Percentiles rank a stretch among this genome's conserved stretches.
Evolutionary conservation across 1,284 basidiomycete genomes (phyloP).

Genomic region (Bondarzewia mesenterica): DNA sequence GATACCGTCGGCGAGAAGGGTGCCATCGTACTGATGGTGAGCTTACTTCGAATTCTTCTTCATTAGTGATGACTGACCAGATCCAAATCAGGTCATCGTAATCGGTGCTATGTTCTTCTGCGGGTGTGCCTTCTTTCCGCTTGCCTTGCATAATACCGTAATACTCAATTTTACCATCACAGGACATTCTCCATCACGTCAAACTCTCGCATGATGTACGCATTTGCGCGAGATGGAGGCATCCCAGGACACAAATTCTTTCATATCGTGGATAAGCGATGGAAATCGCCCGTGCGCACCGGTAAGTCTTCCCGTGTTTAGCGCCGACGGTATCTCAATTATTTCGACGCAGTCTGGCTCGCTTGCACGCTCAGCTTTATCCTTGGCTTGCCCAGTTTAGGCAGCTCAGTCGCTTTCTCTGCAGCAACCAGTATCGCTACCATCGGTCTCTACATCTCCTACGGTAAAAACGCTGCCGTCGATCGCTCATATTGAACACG

Average conservation of each 20-base stretch:
- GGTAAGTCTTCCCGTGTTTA: constrained; percentile 29
- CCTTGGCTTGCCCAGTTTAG: constrained; percentile 63
- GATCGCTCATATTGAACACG: background rate
- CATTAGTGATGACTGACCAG: too few relatives aligned
- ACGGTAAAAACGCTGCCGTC: constrained; percentile 37
- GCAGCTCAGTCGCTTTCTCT: constrained; percentile 62
- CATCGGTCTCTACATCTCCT: constrained; percentile 70
- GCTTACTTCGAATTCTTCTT: background rate
- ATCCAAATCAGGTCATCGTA: constrained; percentile 42
- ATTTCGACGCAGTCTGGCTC: constrained; percentile 50
- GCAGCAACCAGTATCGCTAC: constrained; percentile 74
- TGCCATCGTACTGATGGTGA: constrained; percentile 64
- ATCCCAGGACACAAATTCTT: constrained; percentile 62
- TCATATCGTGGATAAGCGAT: constrained; percentile 49
- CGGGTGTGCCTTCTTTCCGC: constrained; percentile 31
- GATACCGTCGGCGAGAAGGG: constrained; percentile 67
- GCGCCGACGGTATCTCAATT: background rate
- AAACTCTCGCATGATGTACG: constrained; percentile 77
- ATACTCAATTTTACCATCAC: constrained; percentile 30
- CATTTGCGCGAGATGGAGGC: constrained; percentile 64
- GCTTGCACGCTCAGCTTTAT: constrained; percentile 71
- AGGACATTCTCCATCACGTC: constrained; percentile 69
- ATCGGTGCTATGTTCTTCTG: constrained; percentile 69
- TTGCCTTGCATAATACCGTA: constrained; percentile 25
- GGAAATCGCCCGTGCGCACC: constrained; percentile 59